Evolutionary conservation across 192 early-diverging fungal genomes (phyloP), one percentile per base, ranked within the genome.

Genomic region (Coemansia sp.): DNA sequence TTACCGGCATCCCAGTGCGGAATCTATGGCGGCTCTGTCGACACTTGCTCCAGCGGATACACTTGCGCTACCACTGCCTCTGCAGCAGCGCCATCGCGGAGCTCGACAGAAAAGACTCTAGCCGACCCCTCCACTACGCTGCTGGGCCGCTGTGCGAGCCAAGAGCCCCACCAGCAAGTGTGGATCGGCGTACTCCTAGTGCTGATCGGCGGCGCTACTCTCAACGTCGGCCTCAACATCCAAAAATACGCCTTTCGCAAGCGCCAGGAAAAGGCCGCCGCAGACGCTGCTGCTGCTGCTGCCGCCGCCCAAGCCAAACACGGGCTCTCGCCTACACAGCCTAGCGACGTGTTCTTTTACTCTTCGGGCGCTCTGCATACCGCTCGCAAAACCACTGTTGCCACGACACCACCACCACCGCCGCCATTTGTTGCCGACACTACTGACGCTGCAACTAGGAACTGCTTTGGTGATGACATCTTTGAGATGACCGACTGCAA

Each of bases 211-310:
- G 87, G 87, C 6, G 84, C 87, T 10, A 84, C 85, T 10, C 74
- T 87, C 37, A 93, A 93, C 66, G 73, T 93, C 53, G 91, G 91
- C n/a, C 73, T 93, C 23, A 93, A 93, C 61, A 66, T 91, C 64
- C 91, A 93, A 72, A 93, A 93, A 57, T 85, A 90, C 18, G 91
- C 90, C 1, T 84, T 91, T 20, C 73, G 89, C 7, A 90, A 91
- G 65, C 82, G 86, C 0, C 76, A 86, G 59, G 83, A 88, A 35
- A 80, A 83, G 59, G 43, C 62, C 38, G 66, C 79, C 5, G 67
- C 66, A 6, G 64, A 62, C 16, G 65, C 41, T 23, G 65, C 41
- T 14, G 57, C 65, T 7, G 65, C 41, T 23, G 65, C 41, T 14
- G 57, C 65, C 2, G 65, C 63, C 1, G 59, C 35, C 20, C 12